Conservation (phyloP, 345 rosid species). For the Hibiscus trionum region DNA sequence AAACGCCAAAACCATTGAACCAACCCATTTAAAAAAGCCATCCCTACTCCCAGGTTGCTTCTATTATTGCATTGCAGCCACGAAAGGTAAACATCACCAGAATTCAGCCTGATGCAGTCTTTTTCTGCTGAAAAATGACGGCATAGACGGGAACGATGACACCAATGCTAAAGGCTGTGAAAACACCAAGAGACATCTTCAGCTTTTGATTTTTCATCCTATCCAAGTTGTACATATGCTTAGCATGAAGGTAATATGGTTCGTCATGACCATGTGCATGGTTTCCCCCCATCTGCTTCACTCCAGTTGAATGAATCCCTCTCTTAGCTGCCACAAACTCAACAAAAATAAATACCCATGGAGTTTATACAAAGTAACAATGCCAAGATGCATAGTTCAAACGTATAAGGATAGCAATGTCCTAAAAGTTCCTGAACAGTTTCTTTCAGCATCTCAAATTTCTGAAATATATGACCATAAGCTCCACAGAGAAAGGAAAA, state of each 20-base stretch:
- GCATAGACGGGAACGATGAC: constrained; percentile 79
- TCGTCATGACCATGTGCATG: constrained; percentile 25
- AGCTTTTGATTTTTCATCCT: constrained; percentile 72
- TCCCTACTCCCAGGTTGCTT: constrained; percentile 4
- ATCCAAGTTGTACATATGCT: constrained; percentile 99
- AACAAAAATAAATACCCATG: not conserved
- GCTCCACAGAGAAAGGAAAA: not conserved
- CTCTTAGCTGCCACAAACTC: constrained; percentile 24
- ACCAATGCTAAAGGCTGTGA: constrained; percentile 86
- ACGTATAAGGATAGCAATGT: not conserved
- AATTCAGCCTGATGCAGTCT: constrained; percentile 61
- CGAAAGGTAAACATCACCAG: not conserved
- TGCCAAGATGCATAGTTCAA: not conserved
- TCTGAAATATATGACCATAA: not conserved
- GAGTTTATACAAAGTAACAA: not conserved
- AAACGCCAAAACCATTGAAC: not conserved
- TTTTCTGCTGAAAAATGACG: constrained; percentile 90
- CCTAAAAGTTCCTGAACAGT: not conserved
- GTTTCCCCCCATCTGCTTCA: constrained; percentile 42
- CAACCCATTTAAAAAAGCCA: constrained; percentile 6
- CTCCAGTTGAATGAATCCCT: constrained; percentile 59
- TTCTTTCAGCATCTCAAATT: not conserved
- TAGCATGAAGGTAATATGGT: constrained; percentile 74
- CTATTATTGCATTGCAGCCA: constrained; percentile 20
- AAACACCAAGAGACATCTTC: constrained; percentile 78